These are phyloP conservation scores for Penicillium ochrochloron DNA, from an alignment of 495 filamentous ascomycete genomes.

Conservation along the genomic window DNA sequence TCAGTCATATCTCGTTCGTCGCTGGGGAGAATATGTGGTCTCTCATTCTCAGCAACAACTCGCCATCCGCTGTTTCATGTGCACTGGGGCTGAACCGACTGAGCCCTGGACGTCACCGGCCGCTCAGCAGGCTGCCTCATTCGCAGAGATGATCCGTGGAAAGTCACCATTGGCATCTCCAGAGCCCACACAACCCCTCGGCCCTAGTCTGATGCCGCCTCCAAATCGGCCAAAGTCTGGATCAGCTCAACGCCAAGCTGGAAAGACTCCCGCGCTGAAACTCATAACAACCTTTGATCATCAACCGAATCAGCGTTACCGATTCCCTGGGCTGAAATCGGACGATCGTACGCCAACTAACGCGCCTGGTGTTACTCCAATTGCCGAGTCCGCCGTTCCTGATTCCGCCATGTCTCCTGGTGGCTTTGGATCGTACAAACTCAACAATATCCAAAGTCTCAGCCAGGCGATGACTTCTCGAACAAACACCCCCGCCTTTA, in stretches of 20 bases:
- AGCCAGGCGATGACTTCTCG: constrained; percentile 74
- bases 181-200: constrained; percentile 38
- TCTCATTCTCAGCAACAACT: constrained; percentile 85
- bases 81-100: constrained; percentile 73
- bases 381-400: constrained; percentile 85
- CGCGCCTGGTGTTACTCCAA: constrained; percentile 81
- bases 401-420: constrained; percentile 84
- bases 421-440: constrained; percentile 69
- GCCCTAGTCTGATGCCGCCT: constrained; percentile 32
- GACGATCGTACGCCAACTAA: constrained; percentile 79
- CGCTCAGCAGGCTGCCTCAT: constrained; percentile 65
- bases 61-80: constrained; percentile 90
- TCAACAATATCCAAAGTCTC: constrained; percentile 58
- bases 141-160: constrained; percentile 37
- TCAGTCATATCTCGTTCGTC: constrained; percentile 81
- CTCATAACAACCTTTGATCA: constrained; percentile 86
- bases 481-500: constrained; percentile 73
- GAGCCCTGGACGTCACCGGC: constrained; percentile 86
- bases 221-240: constrained; percentile 33
- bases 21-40: constrained; percentile 94
- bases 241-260: constrained; percentile 45
- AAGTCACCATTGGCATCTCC: constrained; percentile 53
- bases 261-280: constrained; percentile 86
- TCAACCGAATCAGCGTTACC: constrained; percentile 59
- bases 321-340: constrained; percentile 67